These are phyloP conservation scores for Aspergillus ochraceoroseus DNA, from an alignment of 2,329 filamentous ascomycete species.

Conservation along the genomic window DNA sequence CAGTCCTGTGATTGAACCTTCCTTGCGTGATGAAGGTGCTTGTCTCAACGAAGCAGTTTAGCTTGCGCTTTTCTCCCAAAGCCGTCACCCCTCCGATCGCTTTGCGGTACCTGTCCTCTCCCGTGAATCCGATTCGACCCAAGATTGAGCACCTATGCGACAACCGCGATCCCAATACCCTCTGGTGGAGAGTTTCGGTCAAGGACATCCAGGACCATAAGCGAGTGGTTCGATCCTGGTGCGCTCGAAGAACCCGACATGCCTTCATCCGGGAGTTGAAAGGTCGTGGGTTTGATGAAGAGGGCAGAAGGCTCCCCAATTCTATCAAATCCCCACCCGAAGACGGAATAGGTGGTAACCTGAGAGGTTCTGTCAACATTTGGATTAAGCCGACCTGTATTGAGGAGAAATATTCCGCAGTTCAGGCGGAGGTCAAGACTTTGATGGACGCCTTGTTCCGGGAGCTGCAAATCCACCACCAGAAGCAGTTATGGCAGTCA, in stretches of 20 bases:
- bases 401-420: constrained; percentile 11
- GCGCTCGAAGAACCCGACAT: constrained; percentile 40
- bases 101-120: constrained; percentile 27
- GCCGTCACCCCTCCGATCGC: constrained; percentile 28
- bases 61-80: constrained; percentile 25
- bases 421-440: constrained; percentile 19
- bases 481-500: background rate
- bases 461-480: background rate
- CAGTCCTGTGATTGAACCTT: background rate
- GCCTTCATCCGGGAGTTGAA: constrained; percentile 47
- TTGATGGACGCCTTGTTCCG: constrained; percentile 17
- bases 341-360: constrained; percentile 17
- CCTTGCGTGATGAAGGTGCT: constrained; percentile 20
- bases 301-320: constrained; percentile 30
- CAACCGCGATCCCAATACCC: constrained; percentile 38
- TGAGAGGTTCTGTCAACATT: constrained; percentile 40
- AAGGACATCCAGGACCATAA: constrained; percentile 32
- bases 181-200: constrained; percentile 48
- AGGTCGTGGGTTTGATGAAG: constrained; percentile 43
- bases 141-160: constrained; percentile 37
- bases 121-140: constrained; percentile 34
- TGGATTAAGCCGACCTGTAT: constrained; percentile 15
- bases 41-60: constrained; percentile 19
- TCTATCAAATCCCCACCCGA: background rate
- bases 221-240: constrained; percentile 47